Evolutionary conservation across 2,329 filamentous ascomycete genomes (phyloP), one percentile per base, ranked within the genome.

Genomic region (Pyricularia sp.): DNA sequence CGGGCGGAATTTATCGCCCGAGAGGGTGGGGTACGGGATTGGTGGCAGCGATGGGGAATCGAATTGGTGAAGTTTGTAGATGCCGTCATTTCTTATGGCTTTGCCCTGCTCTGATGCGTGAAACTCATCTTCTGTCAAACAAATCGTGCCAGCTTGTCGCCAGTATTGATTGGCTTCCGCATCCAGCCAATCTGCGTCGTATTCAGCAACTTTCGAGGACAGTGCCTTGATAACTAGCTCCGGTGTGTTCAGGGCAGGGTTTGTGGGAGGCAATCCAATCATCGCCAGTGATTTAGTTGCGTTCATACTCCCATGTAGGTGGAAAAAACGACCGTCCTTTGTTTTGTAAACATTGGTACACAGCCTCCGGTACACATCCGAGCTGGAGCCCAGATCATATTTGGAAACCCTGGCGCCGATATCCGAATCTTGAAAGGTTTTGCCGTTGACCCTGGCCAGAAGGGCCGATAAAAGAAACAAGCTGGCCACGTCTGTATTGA

Each of bases 391-490:
- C 14, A 67, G 59, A 26, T 66, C 30, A 31, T 68, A 36, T 2
- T 64, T 64, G 11, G 20, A 30, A 55, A 28, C 33, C 28, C 59
- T 31, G 4, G 33, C 70, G 67, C 70, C 78, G 77, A 84, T 82
- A 59, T 80, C 77, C 4, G 80, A 78, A 70, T 84, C 77, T 58
- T 77, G 76, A 72, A 85, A 85, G 67, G 79, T 79, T 74, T 85
- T 79, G 30, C 84, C 85, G 26, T 82, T 83, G 64, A 88, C 79
- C 12, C 83, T 86, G 55, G 83, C 82, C 63, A 88, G 76, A 70
- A 88, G 88, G 1, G 86, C 83, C 12, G 85, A 86, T 76, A 87
- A 86, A 20, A 88, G 74, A 71, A 87, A 88, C 42, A 81, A 83
- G 2, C 85, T 82, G 25, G 84, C 81, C 72, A 80, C 81, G 72